Evolutionary conservation across 305 asterid species (phyloP).

Genomic region (Rubia tinctorum): DNA sequence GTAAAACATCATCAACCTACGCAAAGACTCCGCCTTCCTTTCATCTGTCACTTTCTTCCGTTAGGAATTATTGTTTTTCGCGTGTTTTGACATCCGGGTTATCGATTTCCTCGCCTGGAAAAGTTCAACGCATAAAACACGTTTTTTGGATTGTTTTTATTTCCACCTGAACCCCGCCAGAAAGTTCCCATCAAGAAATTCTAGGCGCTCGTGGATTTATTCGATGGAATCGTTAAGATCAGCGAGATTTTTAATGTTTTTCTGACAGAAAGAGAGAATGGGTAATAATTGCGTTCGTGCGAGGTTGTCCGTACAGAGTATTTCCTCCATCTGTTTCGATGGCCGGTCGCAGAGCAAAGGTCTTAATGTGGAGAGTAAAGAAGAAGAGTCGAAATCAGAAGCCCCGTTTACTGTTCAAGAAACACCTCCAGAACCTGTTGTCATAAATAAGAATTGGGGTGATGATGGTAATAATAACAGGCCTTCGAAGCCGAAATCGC

Average conservation of each 20-base stretch:
- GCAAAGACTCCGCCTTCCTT: background rate
- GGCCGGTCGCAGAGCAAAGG: background rate
- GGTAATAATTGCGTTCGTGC: slow-evolving; percentile 14
- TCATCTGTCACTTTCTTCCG: slow-evolving; percentile 19
- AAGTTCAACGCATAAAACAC: slow-evolving; percentile 2
- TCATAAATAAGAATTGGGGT: slow-evolving; percentile 12
- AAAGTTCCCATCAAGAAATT: background rate
- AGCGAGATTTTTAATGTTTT: slow-evolving; percentile 7
- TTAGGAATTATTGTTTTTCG: background rate
- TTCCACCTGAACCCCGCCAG: background rate
- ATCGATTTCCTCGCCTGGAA: slow-evolving; percentile 10
- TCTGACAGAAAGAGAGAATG: background rate
- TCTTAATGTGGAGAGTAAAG: background rate
- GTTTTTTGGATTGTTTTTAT: background rate
- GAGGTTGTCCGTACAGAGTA: background rate
- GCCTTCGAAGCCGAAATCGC: slow-evolving; percentile 16
- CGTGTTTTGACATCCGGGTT: slow-evolving; percentile 8
- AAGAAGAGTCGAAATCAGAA: slow-evolving; percentile 4
- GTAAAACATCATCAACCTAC: slow-evolving; percentile 3
- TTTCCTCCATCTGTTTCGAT: slow-evolving; percentile 9
- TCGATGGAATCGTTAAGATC: slow-evolving; percentile 9
- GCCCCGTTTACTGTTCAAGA: slow-evolving; percentile 9
- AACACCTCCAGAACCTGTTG: slow-evolving; percentile 6
- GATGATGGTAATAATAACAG: slow-evolving; percentile 15
- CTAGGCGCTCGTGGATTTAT: background rate